A percentile compares a stretch with the other conserved stretches of the same genome.
These are phyloP conservation scores for Lycium barbarum DNA, from an alignment of 257 asterid genomes.

Conservation along the genomic window DNA sequence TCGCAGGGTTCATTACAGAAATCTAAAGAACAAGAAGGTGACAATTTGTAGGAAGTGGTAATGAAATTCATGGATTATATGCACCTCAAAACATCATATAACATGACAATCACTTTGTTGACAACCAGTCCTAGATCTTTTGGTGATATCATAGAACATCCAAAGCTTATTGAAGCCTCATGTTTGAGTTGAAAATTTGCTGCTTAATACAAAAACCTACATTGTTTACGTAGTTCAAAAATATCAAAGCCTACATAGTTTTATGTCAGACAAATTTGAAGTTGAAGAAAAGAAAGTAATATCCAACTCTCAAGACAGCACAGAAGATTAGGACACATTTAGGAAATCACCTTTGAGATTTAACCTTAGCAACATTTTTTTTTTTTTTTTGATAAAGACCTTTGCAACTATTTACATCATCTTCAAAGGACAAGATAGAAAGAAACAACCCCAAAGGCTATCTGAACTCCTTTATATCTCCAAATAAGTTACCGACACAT, in stretches of 20 bases:
- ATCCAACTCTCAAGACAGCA: too few species aligned
- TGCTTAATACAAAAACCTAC: not conserved
- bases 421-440: not conserved
- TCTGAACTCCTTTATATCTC: not conserved
- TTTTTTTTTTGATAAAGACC: too few species aligned
- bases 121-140: not conserved
- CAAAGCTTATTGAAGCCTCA: not conserved
- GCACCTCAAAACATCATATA: not conserved
- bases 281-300: too few species aligned
- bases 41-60: not conserved
- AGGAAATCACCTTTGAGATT: too few species aligned
- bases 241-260: too few species aligned
- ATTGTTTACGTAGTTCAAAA: not conserved
- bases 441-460: not conserved
- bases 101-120: constrained; percentile 4
- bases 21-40: not conserved
- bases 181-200: not conserved
- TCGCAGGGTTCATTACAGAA: not conserved
- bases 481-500: not conserved
- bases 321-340: too few species aligned
- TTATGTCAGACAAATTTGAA: too few species aligned
- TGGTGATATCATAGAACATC: not conserved
- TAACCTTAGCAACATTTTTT: too few species aligned
- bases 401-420: too few species aligned
- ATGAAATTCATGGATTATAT: not conserved